Evolutionary conservation across 441 rosid species (phyloP).

Genomic region (Pelargonium cotyledonis): DNA sequence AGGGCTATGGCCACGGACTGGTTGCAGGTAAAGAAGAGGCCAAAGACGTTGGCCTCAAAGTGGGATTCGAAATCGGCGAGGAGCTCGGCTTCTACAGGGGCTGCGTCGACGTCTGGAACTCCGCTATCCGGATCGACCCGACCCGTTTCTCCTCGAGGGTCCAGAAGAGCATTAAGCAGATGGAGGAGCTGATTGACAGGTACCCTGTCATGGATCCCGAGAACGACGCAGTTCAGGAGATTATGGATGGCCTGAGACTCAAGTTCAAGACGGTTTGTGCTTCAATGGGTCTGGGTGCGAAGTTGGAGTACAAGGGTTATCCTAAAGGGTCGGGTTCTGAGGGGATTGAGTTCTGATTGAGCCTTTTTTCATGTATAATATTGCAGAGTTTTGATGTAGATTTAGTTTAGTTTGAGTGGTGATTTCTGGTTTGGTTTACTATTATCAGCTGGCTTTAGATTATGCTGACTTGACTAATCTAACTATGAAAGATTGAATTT

Average conservation of each 20-base stretch:
- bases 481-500: not conserved
- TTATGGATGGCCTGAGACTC: slow-evolving; percentile 52
- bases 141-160: slow-evolving; percentile 45
- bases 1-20: slow-evolving; percentile 54
- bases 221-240: slow-evolving; percentile 52
- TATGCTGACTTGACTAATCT: not conserved
- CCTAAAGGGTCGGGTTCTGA: slow-evolving; percentile 34
- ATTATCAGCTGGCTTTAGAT: too few relatives aligned
- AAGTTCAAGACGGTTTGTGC: slow-evolving; percentile 67
- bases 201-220: slow-evolving; percentile 67
- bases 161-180: slow-evolving; percentile 48
- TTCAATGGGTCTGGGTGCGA: slow-evolving; percentile 38
- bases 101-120: slow-evolving; percentile 62
- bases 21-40: slow-evolving; percentile 55
- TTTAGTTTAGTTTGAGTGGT: not conserved
- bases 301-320: slow-evolving; percentile 57
- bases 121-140: slow-evolving; percentile 44
- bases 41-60: slow-evolving; percentile 49
- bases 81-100: slow-evolving; percentile 78
- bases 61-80: slow-evolving; percentile 78
- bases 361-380: not conserved
- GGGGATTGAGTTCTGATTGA: slow-evolving; percentile 52
- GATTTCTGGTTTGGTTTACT: not conserved
- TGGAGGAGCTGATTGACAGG: slow-evolving; percentile 49
- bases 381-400: not conserved